These are phyloP conservation scores for Amniculicola lignicola DNA, from an alignment of 495 filamentous ascomycete species.

Conservation along the genomic window DNA sequence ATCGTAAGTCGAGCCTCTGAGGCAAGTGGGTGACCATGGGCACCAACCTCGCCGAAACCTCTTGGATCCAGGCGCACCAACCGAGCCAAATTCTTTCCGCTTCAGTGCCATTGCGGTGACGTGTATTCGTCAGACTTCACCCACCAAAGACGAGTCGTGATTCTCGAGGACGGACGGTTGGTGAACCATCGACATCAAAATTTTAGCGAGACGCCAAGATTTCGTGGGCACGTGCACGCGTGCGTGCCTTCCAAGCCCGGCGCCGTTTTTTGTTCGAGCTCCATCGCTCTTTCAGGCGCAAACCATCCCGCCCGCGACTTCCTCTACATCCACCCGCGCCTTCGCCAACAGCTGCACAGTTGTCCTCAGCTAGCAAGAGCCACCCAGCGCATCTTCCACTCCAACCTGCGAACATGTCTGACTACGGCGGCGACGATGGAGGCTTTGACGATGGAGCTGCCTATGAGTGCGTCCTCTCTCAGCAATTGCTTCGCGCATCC, in stretches of 20 bases:
- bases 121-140: neutral
- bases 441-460: conserved; percentile 29
- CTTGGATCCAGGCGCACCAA: neutral
- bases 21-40: neutral
- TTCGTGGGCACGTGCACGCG: conserved; percentile 3
- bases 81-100: conserved; percentile 7
- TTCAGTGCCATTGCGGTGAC: conserved; percentile 18
- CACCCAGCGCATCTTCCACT: too few relatives aligned
- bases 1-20: neutral
- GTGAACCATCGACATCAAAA: neutral
- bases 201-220: conserved; percentile 14
- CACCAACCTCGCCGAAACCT: conserved; percentile 13
- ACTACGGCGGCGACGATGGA: conserved; percentile 61
- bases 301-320: neutral
- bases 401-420: conserved; percentile 61
- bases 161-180: neutral
- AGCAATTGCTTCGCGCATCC: neutral
- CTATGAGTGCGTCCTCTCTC: neutral
- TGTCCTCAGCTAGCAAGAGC: neutral
- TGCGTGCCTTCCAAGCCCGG: neutral
- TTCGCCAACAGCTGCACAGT: neutral
- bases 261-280: conserved; percentile 5
- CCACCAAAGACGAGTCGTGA: neutral
- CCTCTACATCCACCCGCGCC: neutral
- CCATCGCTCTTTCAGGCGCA: neutral